Conservation (phyloP, 495 filamentous ascomycete species). For the Filosporella fistucella region DNA sequence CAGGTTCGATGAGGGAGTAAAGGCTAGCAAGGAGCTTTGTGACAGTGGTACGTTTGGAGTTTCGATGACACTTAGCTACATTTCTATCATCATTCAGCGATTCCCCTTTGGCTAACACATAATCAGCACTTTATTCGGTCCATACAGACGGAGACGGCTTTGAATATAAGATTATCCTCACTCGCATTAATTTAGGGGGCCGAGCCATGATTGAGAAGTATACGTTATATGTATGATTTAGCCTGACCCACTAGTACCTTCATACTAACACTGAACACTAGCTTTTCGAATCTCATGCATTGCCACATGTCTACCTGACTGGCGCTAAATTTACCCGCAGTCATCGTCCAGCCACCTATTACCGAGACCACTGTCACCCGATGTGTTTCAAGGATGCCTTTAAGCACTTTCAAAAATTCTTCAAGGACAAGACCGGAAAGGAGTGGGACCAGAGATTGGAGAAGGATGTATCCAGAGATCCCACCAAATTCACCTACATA, state of each 20-base stretch:
- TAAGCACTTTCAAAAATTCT: conserved; percentile 48
- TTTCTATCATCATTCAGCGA: too few relatives aligned
- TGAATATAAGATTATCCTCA: conserved; percentile 42
- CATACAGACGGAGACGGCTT: conserved; percentile 42
- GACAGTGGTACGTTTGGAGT: conserved; percentile 22
- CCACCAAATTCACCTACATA: neutral
- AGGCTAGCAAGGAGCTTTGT: conserved; percentile 15
- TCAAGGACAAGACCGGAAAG: conserved; percentile 47
- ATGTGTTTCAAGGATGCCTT: conserved; percentile 33
- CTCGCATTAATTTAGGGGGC: conserved; percentile 31
- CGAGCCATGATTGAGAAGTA: conserved; percentile 16
- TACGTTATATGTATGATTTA: conserved; percentile 15
- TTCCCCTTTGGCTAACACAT: too few relatives aligned
- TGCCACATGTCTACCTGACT: conserved; percentile 36
- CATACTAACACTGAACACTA: conserved; percentile 11
- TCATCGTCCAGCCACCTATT: conserved; percentile 22
- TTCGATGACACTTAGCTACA: neutral
- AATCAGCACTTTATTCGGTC: conserved; percentile 39
- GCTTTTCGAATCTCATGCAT: conserved; percentile 44
- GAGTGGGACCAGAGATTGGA: conserved; percentile 47
- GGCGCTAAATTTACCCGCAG: conserved; percentile 31
- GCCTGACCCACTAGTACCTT: neutral
- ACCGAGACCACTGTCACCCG: conserved; percentile 22
- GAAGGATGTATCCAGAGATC: neutral
- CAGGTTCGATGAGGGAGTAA: conserved; percentile 24